A percentile compares a stretch with the other conserved stretches of the same genome.
Conservation (phyloP, 768 basidiomycete species). For the Mycena amicta region DNA sequence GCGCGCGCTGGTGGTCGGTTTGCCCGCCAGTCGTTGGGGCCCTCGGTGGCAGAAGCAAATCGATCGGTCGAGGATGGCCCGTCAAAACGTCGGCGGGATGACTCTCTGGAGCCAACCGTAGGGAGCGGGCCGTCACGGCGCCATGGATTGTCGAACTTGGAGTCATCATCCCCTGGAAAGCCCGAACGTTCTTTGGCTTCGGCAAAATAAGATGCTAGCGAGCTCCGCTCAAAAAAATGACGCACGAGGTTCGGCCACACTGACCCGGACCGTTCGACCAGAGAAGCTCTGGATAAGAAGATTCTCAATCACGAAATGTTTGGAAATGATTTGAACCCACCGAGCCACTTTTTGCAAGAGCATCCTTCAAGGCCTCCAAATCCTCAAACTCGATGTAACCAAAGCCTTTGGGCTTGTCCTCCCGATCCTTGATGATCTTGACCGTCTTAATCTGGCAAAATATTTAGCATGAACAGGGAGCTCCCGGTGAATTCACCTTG, state of each 20-base stretch:
- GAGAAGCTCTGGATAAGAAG: conserved; percentile 72
- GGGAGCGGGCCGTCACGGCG: conserved; percentile 86
- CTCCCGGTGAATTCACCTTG: conserved; percentile 44
- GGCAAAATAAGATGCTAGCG: conserved; percentile 3
- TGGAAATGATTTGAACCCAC: too few relatives aligned
- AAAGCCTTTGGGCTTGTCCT: conserved; percentile 96
- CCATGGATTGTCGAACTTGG: conserved; percentile 86
- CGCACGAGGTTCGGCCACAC: conserved; percentile 96
- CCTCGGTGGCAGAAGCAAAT: conserved; percentile 59
- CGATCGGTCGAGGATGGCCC: conserved; percentile 46
- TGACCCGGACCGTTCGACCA: conserved; percentile 83
- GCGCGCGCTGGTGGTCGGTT: conserved; percentile 43
- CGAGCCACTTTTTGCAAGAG: conserved; percentile 67
- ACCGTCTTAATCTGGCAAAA: conserved; percentile 68
- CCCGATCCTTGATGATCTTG: conserved; percentile 91
- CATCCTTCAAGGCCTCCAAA: conserved; percentile 83
- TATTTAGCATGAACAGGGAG: neutral
- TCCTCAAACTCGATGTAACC: conserved; percentile 96
- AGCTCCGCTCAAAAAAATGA: conserved; percentile 25
- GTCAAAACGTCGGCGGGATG: conserved; percentile 70
- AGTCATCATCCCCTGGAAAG: conserved; percentile 65
- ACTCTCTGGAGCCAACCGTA: conserved; percentile 62
- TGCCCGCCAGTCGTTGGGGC: conserved; percentile 73
- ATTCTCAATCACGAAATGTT: too few relatives aligned
- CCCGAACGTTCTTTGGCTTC: conserved; percentile 77